Evolutionary conservation across 768 basidiomycete species (phyloP).

Genomic region (Tylopilus subfusipes): DNA sequence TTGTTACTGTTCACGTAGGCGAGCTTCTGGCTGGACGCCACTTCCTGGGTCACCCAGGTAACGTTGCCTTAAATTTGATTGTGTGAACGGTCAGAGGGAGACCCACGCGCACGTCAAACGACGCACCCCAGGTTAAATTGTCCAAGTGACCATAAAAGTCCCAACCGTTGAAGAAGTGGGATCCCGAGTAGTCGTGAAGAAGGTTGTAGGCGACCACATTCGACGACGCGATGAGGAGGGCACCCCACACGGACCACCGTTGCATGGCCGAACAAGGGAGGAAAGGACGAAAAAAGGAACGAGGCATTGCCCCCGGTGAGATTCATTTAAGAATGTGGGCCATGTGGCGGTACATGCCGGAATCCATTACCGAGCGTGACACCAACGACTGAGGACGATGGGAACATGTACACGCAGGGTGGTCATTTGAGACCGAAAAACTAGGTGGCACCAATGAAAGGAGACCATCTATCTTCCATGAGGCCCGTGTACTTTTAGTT

Average conservation of each 20-base stretch:
- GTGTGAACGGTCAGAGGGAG: conserved; percentile 1
- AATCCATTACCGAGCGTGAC: not conserved
- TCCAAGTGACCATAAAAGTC: conserved; percentile 49
- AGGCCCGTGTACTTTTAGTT: not conserved
- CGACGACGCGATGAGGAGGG: conserved; percentile 3
- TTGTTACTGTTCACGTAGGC: conserved; percentile 59
- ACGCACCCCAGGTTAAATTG: conserved; percentile 40
- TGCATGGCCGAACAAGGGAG: conserved; percentile 9
- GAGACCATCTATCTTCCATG: not conserved
- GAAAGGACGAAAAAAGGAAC: not conserved
- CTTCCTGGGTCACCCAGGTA: conserved; percentile 49
- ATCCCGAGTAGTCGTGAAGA: conserved; percentile 44
- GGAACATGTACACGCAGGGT: not conserved
- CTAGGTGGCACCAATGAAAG: not conserved
- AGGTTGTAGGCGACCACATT: conserved; percentile 32
- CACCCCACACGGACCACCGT: not conserved
- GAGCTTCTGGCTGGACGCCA: conserved; percentile 46
- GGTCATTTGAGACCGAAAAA: not conserved
- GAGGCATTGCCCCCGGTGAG: not conserved
- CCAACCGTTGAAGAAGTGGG: conserved; percentile 54
- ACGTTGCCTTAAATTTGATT: conserved; percentile 51
- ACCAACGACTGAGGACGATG: not conserved
- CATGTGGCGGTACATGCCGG: conserved; percentile 3
- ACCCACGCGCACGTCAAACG: conserved; percentile 22
- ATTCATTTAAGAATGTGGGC: conserved; percentile 4